Base-by-base conservation (phyloP, 805 yeast species). In the Pichia insulana region DNA sequence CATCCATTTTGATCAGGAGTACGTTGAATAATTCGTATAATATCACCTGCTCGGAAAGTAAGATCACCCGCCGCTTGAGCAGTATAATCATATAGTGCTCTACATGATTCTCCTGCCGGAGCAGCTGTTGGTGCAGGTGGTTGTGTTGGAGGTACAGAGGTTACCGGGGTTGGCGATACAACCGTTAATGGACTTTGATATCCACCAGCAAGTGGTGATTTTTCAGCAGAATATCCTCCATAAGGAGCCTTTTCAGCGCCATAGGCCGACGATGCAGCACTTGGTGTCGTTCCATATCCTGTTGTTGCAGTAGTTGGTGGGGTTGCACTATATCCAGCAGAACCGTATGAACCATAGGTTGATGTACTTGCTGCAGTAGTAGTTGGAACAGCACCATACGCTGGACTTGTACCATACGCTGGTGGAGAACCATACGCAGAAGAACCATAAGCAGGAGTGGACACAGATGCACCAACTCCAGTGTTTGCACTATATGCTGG, bases 61-160 rank as follows among this genome's bases (percentile, higher is more conserved):
- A 92, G 70, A 58, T 92, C 98, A 18, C 97, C 97, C 27, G 74
- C 84, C 0, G 96, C 92, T 62, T 88, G 97, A 0, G 97, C 96
- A 8, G 81, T 67, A 62, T 86, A 90, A 56, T 89, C 97, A 59
- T 89, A 90, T 40, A 89, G 62, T 0, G 98, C 96, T 11, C 95
- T 83, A 56, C 96, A 88, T 12, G 82, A 74, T 53, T 78, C 80
- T 3, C 58, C 58, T 7, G 67, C 60, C 11, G 64, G 53, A 16
- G 62, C 57, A 45, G 61, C 47, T 32, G 57, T 50, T 36, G 58
- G 25, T 49, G 61, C 47, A 33, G 57, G 50, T 36, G 57, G 50
- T 16, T 59, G 51, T 3, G 25, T 37, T 5, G 27, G 34, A 12
- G 39, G 27, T 4, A 39, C 38, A 20, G 44, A 34, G 10, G 38